Conservation (phyloP, 495 filamentous ascomycete species). For the Choiromyces venosus region DNA sequence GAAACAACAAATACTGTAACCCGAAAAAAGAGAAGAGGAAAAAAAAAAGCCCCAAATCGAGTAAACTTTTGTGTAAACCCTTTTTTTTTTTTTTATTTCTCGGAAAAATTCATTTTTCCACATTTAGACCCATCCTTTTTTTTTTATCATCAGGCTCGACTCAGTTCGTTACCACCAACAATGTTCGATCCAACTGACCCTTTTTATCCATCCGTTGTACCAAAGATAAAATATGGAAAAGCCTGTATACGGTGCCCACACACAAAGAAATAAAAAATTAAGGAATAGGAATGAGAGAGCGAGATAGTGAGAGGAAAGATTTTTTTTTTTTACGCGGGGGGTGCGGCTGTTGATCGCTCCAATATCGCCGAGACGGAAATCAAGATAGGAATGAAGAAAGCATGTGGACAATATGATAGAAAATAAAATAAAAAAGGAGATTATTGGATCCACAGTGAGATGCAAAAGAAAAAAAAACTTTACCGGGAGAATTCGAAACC, state of each 20-base stretch:
- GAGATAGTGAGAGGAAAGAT: neutral
- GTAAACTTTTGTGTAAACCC: neutral
- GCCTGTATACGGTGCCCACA: neutral
- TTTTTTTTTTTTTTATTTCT: neutral
- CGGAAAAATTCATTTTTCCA: no score
- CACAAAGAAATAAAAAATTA: no score
- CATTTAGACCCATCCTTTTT: no score
- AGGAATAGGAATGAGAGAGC: no score
- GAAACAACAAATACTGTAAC: neutral
- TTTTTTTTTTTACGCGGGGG: no score
- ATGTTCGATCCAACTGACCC: neutral
- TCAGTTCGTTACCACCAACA: neutral
- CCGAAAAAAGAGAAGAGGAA: neutral
- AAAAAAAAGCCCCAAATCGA: neutral
- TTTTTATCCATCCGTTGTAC: neutral
- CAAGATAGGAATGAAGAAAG: neutral
- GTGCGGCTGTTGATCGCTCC: neutral
- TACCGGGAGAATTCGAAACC: neutral
- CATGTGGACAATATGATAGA: no score
- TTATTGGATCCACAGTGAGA: neutral
- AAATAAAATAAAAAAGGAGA: neutral
- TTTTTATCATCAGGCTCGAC: neutral
- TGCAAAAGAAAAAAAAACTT: neutral
- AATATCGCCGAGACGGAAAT: neutral
- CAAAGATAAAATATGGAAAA: neutral